Evolutionary conservation across 768 basidiomycete genomes (phyloP).

Genomic region (Russula compacta): DNA sequence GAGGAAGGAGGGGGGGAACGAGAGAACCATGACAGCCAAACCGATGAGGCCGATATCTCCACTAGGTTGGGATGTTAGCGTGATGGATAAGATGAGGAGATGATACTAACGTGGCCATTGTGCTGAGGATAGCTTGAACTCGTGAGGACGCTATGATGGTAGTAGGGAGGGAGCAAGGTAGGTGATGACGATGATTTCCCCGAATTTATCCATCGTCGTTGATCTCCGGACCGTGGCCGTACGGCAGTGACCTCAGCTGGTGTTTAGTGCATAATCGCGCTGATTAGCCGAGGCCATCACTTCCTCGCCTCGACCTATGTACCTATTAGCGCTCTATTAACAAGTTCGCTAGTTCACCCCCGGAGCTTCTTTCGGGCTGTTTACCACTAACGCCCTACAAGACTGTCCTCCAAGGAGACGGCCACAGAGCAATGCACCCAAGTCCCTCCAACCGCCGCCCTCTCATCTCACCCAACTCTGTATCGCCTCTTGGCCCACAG

Average conservation of each 20-base stretch:
- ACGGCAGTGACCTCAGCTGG: not conserved
- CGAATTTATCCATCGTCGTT: constrained; percentile 1
- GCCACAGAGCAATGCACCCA: not conserved
- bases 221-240: constrained; percentile 11
- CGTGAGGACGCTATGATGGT: constrained; percentile 23
- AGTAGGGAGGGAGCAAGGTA: not conserved
- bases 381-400: no score
- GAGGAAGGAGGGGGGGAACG: constrained; percentile 17
- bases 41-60: constrained; percentile 98
- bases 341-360: not conserved
- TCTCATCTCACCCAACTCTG: not conserved
- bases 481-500: not conserved
- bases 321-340: not conserved
- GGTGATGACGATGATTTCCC: not conserved
- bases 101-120: constrained; percentile 47
- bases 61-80: constrained; percentile 34
- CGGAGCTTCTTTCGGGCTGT: no score
- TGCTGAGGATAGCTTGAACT: constrained; percentile 27
- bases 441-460: not conserved
- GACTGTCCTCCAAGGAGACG: not conserved
- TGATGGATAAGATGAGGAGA: constrained; percentile 21
- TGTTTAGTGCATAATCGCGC: not conserved
- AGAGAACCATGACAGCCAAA: constrained; percentile 88
- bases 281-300: not conserved
- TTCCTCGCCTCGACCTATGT: not conserved